Base-by-base conservation (phyloP, 2,329 filamentous ascomycete genomes). In the Parascedosporium putredinis region DNA sequence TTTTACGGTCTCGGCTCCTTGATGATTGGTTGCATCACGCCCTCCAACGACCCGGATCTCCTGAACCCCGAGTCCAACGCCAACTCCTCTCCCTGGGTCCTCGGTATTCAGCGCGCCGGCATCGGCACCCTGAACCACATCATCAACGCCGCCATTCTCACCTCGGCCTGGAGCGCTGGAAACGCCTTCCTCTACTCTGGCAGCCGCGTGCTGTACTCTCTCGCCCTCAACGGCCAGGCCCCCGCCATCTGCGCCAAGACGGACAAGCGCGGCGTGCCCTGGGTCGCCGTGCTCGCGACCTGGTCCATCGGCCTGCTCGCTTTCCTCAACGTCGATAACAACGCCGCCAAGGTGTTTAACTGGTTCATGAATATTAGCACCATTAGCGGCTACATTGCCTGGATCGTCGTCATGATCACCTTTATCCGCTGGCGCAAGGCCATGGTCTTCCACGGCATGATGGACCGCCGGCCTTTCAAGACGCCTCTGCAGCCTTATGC, bases 321-420 rank as follows among this genome's bases (percentile, higher is more conserved):
- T 0, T 89, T 83, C 68, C 76, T 89, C 60, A 86, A 84, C 61
- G 74, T 81, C 42, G 81, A 76, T 43, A 75, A 73, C 55, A 75
- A 72, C 25, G 81, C 81, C 20, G 73, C 78, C 29, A 69, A 71
- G 2, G 84, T 85, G 5, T 49, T 49, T 62, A 73, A 71, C 48
- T 88, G 83, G 80, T 84, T 88, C 60, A 74, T 81, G 57, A 85
- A 84, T 61, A 74, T 88, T 50, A 83, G 79, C 25, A 86, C 77
- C 50, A 76, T 80, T 49, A 75, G 74, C 0, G 77, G 76, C 5
- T 74, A 76, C 58, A 74, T 82, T 57, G 76, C 76, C 23, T 83
- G 78, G 78, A 70, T 78, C 53, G 71, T 78, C 10, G 69, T 81
- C 54, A 69, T 77, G 60, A 61, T 79, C 54, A 78, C 76, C 2